Percentiles rank a stretch among this genome's conserved stretches.
Evolutionary conservation across 106 monocot genomes (phyloP).

Genomic region (Acanthochlamys bracteata): DNA sequence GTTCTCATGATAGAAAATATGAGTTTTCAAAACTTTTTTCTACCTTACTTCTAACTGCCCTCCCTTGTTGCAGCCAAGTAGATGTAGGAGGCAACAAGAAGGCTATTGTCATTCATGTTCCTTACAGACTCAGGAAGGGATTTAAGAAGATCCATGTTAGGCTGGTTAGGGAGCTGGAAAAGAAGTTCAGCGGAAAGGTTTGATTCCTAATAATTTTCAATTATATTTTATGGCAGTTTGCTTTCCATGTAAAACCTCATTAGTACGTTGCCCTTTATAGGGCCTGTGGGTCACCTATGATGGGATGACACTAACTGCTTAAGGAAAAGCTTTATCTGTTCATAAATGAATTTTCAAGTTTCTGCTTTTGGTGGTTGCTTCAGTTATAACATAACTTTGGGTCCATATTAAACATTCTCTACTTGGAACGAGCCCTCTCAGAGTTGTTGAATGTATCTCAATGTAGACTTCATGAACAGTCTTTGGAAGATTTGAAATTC

Average conservation of each 20-base stretch:
- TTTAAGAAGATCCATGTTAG: conserved; percentile 83
- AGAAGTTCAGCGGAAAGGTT: conserved; percentile 97
- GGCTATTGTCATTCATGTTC: conserved; percentile 76
- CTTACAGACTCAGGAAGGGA: conserved; percentile 70
- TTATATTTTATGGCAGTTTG: not conserved
- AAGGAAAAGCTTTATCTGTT: no score
- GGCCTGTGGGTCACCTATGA: no score
- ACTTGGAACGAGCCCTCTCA: no score
- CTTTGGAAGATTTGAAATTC: no score
- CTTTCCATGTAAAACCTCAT: not conserved
- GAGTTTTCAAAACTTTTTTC: not conserved
- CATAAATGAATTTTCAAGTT: no score
- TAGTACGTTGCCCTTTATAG: no score
- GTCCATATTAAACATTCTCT: no score
- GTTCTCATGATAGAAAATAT: not conserved
- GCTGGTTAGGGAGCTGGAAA: conserved; percentile 90
- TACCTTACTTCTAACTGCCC: not conserved
- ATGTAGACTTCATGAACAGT: no score
- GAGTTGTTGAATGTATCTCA: no score
- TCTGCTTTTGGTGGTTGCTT: no score
- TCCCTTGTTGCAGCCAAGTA: conserved; percentile 39
- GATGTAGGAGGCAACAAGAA: conserved; percentile 69
- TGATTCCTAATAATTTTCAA: not conserved
- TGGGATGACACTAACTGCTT: no score
- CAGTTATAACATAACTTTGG: no score